Base-by-base conservation (phyloP, 169 alveolate species). In the Sarcocystis neurona region DNA sequence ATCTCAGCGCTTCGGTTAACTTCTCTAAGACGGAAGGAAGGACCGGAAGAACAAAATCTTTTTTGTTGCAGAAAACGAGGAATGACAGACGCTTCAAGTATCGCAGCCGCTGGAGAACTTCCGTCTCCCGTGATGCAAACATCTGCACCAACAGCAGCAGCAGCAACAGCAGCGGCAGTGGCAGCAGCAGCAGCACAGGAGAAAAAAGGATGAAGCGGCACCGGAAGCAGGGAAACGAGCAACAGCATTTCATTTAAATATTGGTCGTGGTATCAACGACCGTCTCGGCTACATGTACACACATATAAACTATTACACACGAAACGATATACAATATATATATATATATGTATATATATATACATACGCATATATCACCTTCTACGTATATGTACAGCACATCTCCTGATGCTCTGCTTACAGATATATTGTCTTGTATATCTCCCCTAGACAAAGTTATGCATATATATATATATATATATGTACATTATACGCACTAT, bases 21-120 rank as follows among this genome's bases (percentile, higher is more conserved):
- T 88, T 95, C 88, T 95, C 97, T 91, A 95, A 88, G 44, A 95
- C 87, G 46, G 88, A 79, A 56, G 94, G 88, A 30, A 94, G 90
- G 60, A 93, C 94, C 56, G 82, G 78, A 39, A 93, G 92, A 74
- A 93, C 92, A 23, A 89, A 85, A 88, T 94, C 93, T 90, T 93
- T 89, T 0, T 93, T 94, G 66, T 95, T 92, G 60, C 94, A 94
- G 89, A 92, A 93, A 84, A 94, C 90, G 80, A 95, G 89, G 70
- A 95, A 93, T 48, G 95, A 91, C 66, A 95, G 86, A 37, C 97
- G 84, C 84, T 80, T 86, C 63, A 92, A 77, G 58, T 92, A 78
- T 6, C 66, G 41, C 56, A 77, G 63, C 10, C 94, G 72, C 56
- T 85, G 82, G 27, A 77, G 84, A 43, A 85, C 82, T 32, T 92